Evolutionary conservation across 768 basidiomycete genomes (phyloP), one percentile per base, ranked within the genome.

Genomic region (Russula foetens): DNA sequence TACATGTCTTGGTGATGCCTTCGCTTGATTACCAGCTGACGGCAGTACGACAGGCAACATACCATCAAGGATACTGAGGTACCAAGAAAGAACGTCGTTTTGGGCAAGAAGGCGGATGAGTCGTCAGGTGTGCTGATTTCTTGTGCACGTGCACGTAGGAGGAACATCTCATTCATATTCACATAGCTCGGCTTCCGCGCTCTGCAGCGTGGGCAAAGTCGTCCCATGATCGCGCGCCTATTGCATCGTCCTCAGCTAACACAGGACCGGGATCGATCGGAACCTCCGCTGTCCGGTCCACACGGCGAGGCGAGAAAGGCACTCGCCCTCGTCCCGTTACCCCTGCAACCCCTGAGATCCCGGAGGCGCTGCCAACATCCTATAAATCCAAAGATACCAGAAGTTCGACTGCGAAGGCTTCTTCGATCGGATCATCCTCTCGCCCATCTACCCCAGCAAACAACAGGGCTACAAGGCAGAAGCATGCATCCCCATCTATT

Each of bases 51-150:
- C 64, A 93, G 92, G 69, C 93, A 93, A 83, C 92, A 94, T 71
- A 91, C 91, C 0, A 89, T 93, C 76, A 95, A 94, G 74, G 86
- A 90, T 24, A 90, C 88, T 3, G 92, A 93, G 71, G 87, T 78
- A 55, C 76, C 86, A 45, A 72, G 81, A 4, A 79, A 84, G 50
- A 74, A 73, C 23, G 72, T 74, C 12, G 72, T 76, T 4, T 69
- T 78, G 14, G 71, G 75, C 12, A 83, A 84, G 75, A 87, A 84
- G 66, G 76, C 75, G 1, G 84, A 90, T 49, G 86, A 66, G 38
- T 53, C 65, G 7, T 58, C 63, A 46, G 63, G 65, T 65, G 43
- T 23, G 63, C 31, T 19, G 9, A 15, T 61, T 24, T 2, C 33
- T 43, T 52, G n/a, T 33, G 28, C 23, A 31, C 17, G n/a, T 33